phyloP scores from a whole-genome alignment of 805 yeast species.

The Schwanniomyces occidentalis region DNA sequence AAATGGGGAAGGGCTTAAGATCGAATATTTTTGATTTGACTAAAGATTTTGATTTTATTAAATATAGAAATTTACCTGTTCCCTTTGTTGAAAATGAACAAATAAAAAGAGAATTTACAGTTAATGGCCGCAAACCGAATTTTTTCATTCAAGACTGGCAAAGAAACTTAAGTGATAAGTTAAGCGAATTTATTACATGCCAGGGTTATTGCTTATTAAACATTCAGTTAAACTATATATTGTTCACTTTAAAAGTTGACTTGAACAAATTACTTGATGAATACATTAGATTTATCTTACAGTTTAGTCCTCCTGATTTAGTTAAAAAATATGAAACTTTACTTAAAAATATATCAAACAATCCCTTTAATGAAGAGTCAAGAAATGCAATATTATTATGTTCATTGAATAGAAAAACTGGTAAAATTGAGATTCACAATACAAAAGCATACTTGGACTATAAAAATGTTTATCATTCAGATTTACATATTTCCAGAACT shows the following conservation, averaged over 20 bases:
- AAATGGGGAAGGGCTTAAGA: constrained; percentile 19
- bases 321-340: constrained; percentile 7
- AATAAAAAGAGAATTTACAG: constrained; percentile 8
- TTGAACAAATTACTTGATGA: constrained; percentile 22
- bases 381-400: constrained; percentile 26
- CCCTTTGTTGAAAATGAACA: constrained; percentile 11
- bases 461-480: constrained; percentile 12
- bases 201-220: constrained; percentile 31
- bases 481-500: constrained; percentile 3
- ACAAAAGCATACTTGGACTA: constrained; percentile 27
- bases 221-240: constrained; percentile 36
- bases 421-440: constrained; percentile 33
- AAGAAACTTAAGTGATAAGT: constrained; percentile 21
- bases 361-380: constrained; percentile 1
- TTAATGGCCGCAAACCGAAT: constrained; percentile 7
- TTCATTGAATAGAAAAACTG: constrained; percentile 38
- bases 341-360: constrained; percentile 3
- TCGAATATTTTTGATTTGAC: constrained; percentile 20
- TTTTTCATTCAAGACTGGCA: constrained; percentile 34
- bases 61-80: constrained; percentile 7
- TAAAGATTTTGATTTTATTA: constrained; percentile 16
- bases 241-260: constrained; percentile 36
- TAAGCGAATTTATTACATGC: constrained; percentile 24
- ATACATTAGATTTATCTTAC: constrained; percentile 10
- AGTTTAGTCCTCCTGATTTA: constrained; percentile 3